phyloP scores from a whole-genome alignment of 106 monocot species.

The Acanthochlamys bracteata region DNA sequence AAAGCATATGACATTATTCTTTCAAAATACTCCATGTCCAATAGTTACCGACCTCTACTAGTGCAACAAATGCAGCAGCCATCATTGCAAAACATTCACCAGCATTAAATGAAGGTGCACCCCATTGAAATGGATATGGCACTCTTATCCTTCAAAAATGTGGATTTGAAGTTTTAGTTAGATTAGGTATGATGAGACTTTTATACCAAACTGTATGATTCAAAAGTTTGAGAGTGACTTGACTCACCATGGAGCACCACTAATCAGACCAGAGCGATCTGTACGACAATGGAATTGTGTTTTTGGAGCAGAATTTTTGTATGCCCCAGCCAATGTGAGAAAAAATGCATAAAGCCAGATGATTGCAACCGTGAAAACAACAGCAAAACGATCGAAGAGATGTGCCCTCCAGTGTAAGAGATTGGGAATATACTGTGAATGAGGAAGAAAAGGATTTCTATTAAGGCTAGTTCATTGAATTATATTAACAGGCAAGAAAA shows the following conservation, averaged over 20 bases:
- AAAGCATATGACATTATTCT: too few relatives aligned
- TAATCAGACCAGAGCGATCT: constrained; percentile 76
- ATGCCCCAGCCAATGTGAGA: constrained; percentile 88
- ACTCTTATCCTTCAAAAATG: constrained; percentile 70
- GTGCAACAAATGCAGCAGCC: constrained; percentile 91
- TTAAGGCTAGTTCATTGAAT: too few relatives aligned
- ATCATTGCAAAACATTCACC: constrained; percentile 99
- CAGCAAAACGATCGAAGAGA: constrained; percentile 83
- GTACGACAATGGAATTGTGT: constrained; percentile 94
- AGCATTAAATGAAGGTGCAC: constrained; percentile 92
- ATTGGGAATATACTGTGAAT: constrained; percentile 71
- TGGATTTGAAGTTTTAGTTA: too few relatives aligned
- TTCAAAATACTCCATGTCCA: neutral
- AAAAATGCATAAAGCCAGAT: constrained; percentile 92
- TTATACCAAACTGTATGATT: too few relatives aligned
- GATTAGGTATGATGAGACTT: too few relatives aligned
- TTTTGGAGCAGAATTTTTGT: constrained; percentile 72
- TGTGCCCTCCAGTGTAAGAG: constrained; percentile 37
- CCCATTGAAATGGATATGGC: constrained; percentile 99
- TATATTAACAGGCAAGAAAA: neutral
- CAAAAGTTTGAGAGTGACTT: constrained; percentile 1
- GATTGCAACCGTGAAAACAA: constrained; percentile 67
- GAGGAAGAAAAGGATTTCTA: too few relatives aligned
- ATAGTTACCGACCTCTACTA: constrained; percentile 99
- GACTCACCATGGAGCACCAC: constrained; percentile 88